Conservation (phyloP, 768 basidiomycete genomes). For the Cystoderma amianthinum region DNA sequence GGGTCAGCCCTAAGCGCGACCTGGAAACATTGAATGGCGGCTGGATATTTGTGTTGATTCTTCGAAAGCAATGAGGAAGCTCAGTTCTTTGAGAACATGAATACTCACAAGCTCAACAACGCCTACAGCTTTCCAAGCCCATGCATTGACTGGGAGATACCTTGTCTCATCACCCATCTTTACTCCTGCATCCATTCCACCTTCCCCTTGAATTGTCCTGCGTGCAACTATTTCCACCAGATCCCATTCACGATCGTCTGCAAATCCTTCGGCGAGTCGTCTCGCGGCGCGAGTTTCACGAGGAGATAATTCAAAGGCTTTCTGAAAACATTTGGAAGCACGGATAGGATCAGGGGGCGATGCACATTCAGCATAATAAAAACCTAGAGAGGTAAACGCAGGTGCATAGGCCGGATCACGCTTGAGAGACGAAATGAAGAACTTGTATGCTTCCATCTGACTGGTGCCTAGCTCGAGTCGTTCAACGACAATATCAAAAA, state of each 20-base stretch:
- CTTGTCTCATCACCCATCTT: constrained; percentile 35
- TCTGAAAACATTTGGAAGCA: constrained; percentile 94
- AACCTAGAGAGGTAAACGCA: constrained; percentile 88
- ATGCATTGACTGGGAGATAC: constrained; percentile 74
- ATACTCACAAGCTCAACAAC: constrained; percentile 79
- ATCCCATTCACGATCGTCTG: constrained; percentile 92
- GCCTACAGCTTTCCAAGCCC: constrained; percentile 98
- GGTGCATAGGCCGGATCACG: constrained; percentile 74
- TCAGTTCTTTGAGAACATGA: neutral
- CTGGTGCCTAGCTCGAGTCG: too few species aligned
- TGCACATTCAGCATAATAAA: constrained; percentile 73
- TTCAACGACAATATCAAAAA: too few species aligned
- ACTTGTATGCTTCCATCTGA: constrained; percentile 64
- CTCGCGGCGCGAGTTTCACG: constrained; percentile 82
- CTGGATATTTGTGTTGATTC: constrained; percentile 61
- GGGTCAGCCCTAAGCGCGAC: constrained; percentile 76
- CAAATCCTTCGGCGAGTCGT: constrained; percentile 82
- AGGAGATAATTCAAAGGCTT: constrained; percentile 94
- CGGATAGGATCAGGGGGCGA: constrained; percentile 75
- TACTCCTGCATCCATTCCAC: constrained; percentile 59
- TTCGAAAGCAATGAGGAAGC: constrained; percentile 20
- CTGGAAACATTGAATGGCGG: constrained; percentile 81
- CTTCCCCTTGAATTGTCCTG: constrained; percentile 90
- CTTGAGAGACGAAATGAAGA: constrained; percentile 78
- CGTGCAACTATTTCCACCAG: constrained; percentile 91